Conservation (phyloP, 495 filamentous ascomycete genomes). For the Neurospora cerealis region DNA sequence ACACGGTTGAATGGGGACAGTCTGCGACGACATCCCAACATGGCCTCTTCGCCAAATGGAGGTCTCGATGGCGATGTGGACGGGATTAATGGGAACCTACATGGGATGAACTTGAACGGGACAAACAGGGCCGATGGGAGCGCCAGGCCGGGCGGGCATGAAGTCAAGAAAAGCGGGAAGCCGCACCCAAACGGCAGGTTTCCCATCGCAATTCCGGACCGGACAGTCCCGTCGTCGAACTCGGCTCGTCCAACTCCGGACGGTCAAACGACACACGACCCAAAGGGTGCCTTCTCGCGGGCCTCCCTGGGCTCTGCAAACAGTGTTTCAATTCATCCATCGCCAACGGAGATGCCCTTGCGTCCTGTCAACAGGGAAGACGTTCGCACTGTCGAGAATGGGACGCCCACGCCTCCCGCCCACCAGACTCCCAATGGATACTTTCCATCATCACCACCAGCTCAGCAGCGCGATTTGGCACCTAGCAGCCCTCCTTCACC, state of each 20-base stretch:
- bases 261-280: background rate
- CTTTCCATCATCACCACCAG: background rate
- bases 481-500: constrained; percentile 16
- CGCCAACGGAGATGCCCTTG: constrained; percentile 23
- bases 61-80: constrained; percentile 8
- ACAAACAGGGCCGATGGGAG: background rate
- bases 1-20: constrained; percentile 11
- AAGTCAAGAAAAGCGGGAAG: constrained; percentile 2
- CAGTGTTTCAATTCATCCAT: constrained; percentile 21
- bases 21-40: constrained; percentile 12
- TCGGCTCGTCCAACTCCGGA: background rate
- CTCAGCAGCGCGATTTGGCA: background rate
- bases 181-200: constrained; percentile 11
- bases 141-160: background rate
- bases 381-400: constrained; percentile 19
- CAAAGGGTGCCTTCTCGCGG: constrained; percentile 8
- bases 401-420: constrained; percentile 6
- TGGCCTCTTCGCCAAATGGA: constrained; percentile 19
- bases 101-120: background rate
- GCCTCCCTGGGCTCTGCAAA: constrained; percentile 22
- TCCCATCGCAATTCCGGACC: constrained; percentile 6
- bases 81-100: constrained; percentile 2
- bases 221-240: constrained; percentile 5
- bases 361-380: constrained; percentile 24
- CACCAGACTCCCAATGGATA: constrained; percentile 5